A percentile compares a stretch with the other conserved stretches of the same genome.
These are phyloP conservation scores for Clarkia xantiana DNA, from an alignment of 345 rosid genomes.

Conservation along the genomic window DNA sequence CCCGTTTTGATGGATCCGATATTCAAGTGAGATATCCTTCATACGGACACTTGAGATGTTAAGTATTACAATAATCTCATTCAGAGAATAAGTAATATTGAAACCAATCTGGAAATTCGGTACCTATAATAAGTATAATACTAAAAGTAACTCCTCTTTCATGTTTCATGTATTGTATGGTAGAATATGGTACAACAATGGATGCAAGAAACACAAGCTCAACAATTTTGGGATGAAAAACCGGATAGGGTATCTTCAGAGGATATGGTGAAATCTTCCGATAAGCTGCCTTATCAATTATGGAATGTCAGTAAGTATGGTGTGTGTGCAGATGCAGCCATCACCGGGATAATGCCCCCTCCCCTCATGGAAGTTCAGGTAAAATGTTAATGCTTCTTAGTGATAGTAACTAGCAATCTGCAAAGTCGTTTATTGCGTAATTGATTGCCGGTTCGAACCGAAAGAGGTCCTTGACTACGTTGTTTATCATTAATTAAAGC, in stretches of 20 bases:
- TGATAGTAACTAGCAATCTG: neutral
- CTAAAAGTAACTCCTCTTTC: neutral
- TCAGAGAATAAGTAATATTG: slow-evolving; percentile 4
- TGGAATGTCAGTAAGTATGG: slow-evolving; percentile 89
- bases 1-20: slow-evolving; percentile 73
- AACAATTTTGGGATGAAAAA: slow-evolving; percentile 61
- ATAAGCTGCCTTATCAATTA: slow-evolving; percentile 57
- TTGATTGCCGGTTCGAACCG: neutral
- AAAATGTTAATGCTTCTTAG: slow-evolving; percentile 1
- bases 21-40: slow-evolving; percentile 33
- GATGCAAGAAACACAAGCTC: slow-evolving; percentile 41
- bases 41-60: neutral
- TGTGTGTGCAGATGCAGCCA: slow-evolving; percentile 64
- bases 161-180: slow-evolving; percentile 7
- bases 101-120: too few relatives aligned
- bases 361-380: slow-evolving; percentile 90
- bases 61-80: neutral
- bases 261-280: slow-evolving; percentile 26
- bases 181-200: slow-evolving; percentile 60
- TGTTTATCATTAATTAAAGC: neutral
- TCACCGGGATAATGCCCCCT: slow-evolving; percentile 88
- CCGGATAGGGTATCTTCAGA: slow-evolving; percentile 23
- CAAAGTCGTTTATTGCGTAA: neutral
- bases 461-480: too few relatives aligned
- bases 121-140: too few relatives aligned